Base-by-base conservation (phyloP, 257 asterid genomes). In the Solanum neorickii region DNA sequence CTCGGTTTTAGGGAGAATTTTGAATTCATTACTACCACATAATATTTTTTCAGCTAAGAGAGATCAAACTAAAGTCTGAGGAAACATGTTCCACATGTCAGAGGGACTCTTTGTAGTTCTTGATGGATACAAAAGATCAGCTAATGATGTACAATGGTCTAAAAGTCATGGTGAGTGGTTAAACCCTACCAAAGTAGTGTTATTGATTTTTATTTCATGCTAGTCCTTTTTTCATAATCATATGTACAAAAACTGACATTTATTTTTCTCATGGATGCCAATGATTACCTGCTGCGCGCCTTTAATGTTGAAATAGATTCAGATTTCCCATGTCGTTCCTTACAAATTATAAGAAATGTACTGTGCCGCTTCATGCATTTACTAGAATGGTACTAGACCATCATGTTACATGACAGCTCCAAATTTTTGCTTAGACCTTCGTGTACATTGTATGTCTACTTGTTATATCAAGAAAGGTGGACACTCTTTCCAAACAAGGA, bases 91-190 rank as follows among this genome's bases (percentile, higher is more conserved):
- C 84, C 92, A 91, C 86, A 69, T 86, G 12, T 89, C 92, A 46
- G 87, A 90, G 86, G 86, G 92, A 18, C 86, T 91, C 44, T 92
- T 94, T 62, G 86, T 89, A 42, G 83, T 91, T 86, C 96, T 97
- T 82, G 86, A 66, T 89, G 98, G 98, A 62, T 98, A 97, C 89
- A 60, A 88, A n/a, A 96, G 89, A 90, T 83, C 98, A 85, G 96
- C 93, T 77, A 97, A 93, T 88, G 90, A 93, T 41, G 86, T 96
- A 84, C 94, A 92, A 25, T 97, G 99, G 99, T 97, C 98, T 77
- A 91, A 62, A 76, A 89, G 88, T 85, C 98, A 95, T 62, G 89
- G 98, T 96, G 90, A 93, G 92, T 89, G 72, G 73, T 87, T 87
- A 37, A 18, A 15, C 73, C 75, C 47, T 49, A 44, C 82, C 31